Evolutionary conservation across 2,329 filamentous ascomycete genomes (phyloP).

Genomic region (Metarhizium humberi): DNA sequence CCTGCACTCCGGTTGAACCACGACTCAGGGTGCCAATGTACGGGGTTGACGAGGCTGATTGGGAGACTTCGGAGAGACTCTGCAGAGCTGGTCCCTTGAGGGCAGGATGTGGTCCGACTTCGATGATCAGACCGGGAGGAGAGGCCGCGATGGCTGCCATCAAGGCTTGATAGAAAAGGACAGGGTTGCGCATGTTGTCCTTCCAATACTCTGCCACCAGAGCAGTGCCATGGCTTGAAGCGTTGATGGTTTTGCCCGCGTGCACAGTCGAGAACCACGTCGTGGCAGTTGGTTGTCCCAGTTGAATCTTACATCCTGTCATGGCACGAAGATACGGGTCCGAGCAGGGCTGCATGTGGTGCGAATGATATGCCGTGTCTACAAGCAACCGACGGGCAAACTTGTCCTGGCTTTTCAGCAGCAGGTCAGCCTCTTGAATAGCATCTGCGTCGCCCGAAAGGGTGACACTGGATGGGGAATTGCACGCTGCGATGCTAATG

Average conservation of each 20-base stretch:
- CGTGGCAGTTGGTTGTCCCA: neutral
- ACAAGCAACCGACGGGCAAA: slow-evolving; percentile 24
- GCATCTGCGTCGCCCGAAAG: slow-evolving; percentile 21
- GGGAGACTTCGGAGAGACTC: too few relatives aligned
- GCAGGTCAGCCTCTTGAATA: slow-evolving; percentile 13
- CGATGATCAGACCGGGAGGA: slow-evolving; percentile 11
- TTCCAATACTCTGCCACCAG: slow-evolving; percentile 1
- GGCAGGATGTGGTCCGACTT: slow-evolving; percentile 28
- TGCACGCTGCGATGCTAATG: slow-evolving; percentile 16
- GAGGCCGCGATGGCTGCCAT: too few relatives aligned
- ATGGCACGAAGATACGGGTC: slow-evolving; percentile 4
- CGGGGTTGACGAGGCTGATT: too few relatives aligned
- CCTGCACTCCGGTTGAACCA: too few relatives aligned
- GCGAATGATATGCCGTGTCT: slow-evolving; percentile 31
- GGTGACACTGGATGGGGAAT: slow-evolving; percentile 14
- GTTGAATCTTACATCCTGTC: neutral
- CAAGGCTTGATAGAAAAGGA: slow-evolving; percentile 12
- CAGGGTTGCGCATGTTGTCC: slow-evolving; percentile 9
- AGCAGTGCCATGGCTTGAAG: too few relatives aligned
- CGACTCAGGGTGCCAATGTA: too few relatives aligned
- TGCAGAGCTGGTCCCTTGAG: slow-evolving; percentile 25
- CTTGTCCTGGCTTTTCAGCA: slow-evolving; percentile 13
- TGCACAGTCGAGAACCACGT: neutral
- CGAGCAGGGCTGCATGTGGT: slow-evolving; percentile 23
- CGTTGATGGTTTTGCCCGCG: neutral